phyloP scores from a whole-genome alignment of 225 moss, liverwort and hornwort genomes.

The Anthoceros angustus region DNA sequence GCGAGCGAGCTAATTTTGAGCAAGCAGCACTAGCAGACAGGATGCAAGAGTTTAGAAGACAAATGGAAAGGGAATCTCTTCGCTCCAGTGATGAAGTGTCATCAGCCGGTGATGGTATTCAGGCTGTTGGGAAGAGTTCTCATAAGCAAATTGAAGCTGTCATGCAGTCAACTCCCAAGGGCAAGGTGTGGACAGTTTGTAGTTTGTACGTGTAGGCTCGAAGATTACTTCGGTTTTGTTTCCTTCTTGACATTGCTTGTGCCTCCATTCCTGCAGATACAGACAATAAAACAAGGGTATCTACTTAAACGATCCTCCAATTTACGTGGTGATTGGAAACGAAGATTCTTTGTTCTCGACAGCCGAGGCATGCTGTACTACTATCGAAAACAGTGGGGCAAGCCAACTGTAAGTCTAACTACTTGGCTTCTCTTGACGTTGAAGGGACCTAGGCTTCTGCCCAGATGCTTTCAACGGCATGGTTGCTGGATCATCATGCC shows the following conservation, averaged over 20 bases:
- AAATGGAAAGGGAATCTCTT: slow-evolving; percentile 85
- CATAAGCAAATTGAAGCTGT: slow-evolving; percentile 87
- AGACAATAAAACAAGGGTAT: slow-evolving; percentile 96
- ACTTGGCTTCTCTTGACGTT: neutral
- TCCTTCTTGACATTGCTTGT: neutral
- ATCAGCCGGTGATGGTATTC: slow-evolving; percentile 69
- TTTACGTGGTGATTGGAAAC: slow-evolving; percentile 87
- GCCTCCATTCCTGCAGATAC: slow-evolving; percentile 27
- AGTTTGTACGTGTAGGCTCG: neutral
- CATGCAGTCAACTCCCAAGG: slow-evolving; percentile 97
- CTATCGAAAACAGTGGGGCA: slow-evolving; percentile 92
- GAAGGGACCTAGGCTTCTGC: too few relatives aligned
- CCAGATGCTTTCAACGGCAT: too few relatives aligned
- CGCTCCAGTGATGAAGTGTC: slow-evolving; percentile 51
- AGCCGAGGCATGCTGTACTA: slow-evolving; percentile 90
- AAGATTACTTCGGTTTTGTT: neutral
- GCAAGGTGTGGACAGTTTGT: slow-evolving; percentile 32
- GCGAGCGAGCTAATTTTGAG: slow-evolving; percentile 94
- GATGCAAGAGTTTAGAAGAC: slow-evolving; percentile 89
- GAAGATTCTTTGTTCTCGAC: slow-evolving; percentile 86
- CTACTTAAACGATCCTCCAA: slow-evolving; percentile 82
- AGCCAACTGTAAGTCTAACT: slow-evolving; percentile 49
- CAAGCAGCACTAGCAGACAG: slow-evolving; percentile 91
- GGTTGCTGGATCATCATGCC: too few relatives aligned
- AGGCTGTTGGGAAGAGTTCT: slow-evolving; percentile 86